phyloP scores from a whole-genome alignment of 2,329 filamentous ascomycete species.

The Graphilbum fragrans region DNA sequence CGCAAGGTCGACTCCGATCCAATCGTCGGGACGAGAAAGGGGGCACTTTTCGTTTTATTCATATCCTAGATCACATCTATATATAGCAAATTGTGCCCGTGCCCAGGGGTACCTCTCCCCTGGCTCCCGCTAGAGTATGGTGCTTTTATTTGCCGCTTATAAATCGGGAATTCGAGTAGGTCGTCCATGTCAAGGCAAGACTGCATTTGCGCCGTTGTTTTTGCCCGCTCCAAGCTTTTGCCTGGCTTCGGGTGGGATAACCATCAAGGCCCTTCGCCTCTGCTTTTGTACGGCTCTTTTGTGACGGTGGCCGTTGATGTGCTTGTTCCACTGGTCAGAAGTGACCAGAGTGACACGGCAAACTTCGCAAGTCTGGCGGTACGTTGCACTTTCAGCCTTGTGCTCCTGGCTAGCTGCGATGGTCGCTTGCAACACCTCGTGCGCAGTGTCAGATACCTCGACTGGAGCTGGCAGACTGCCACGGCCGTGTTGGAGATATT shows the following conservation, averaged over 20 bases:
- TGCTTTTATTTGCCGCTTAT: too few relatives aligned
- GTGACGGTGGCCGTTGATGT: constrained; percentile 32
- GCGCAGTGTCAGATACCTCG: constrained; percentile 34
- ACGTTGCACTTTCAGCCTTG: constrained; percentile 18
- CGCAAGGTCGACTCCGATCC: too few relatives aligned
- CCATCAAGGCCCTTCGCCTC: constrained; percentile 17
- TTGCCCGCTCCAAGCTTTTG: background rate
- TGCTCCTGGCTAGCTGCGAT: constrained; percentile 20
- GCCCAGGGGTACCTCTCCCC: too few relatives aligned
- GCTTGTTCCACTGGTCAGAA: constrained; percentile 36
- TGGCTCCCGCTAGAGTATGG: too few relatives aligned
- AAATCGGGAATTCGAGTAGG: too few relatives aligned
- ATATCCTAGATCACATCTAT: too few relatives aligned
- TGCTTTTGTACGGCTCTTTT: constrained; percentile 13
- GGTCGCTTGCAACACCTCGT: constrained; percentile 41
- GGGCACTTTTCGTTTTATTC: too few relatives aligned
- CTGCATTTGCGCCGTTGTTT: too few relatives aligned
- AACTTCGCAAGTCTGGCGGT: constrained; percentile 54
- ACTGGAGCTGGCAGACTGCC: constrained; percentile 33
- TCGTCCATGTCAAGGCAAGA: too few relatives aligned
- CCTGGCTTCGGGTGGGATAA: constrained; percentile 1
- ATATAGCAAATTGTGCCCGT: too few relatives aligned
- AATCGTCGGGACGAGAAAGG: too few relatives aligned
- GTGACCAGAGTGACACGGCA: constrained; percentile 55
- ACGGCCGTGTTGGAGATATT: background rate